Percentiles rank a stretch among this genome's conserved stretches.
These are phyloP conservation scores for Emergomyces pasteurianus DNA, from an alignment of 2,329 filamentous ascomycete species.

Conservation along the genomic window DNA sequence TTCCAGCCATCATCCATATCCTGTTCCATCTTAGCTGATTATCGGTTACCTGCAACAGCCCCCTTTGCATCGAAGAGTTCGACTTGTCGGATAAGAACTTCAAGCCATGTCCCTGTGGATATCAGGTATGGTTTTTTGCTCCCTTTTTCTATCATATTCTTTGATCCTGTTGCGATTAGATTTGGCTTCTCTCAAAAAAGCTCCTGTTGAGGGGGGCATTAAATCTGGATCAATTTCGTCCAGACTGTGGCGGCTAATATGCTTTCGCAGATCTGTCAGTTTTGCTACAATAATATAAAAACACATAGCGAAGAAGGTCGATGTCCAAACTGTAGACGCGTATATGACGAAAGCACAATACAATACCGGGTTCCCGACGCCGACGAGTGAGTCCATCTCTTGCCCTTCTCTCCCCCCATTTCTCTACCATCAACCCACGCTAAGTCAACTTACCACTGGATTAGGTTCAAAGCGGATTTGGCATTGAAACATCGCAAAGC, in stretches of 20 bases:
- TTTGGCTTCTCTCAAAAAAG: slow-evolving; percentile 1
- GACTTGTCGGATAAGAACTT: slow-evolving; percentile 97
- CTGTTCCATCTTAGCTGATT: not conserved
- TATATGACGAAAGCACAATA: slow-evolving; percentile 94
- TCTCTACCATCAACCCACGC: not conserved
- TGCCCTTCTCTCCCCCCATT: slow-evolving; percentile 2
- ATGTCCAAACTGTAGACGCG: slow-evolving; percentile 90
- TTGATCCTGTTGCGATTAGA: not conserved
- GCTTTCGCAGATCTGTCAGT: slow-evolving; percentile 78
- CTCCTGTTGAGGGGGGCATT: not conserved
- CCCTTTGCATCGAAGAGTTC: slow-evolving; percentile 97
- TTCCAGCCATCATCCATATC: not conserved
- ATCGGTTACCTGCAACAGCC: slow-evolving; percentile 42
- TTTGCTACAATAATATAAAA: slow-evolving; percentile 99
- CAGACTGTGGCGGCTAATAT: not conserved
- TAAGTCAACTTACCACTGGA: slow-evolving; percentile 2
- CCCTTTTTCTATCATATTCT: not conserved
- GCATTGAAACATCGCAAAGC: slow-evolving; percentile 77
- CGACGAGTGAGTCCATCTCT: slow-evolving; percentile 63
- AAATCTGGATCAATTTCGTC: not conserved
- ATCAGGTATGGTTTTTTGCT: slow-evolving; percentile 58
- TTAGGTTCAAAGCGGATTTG: slow-evolving; percentile 39
- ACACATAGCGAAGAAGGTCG: slow-evolving; percentile 87
- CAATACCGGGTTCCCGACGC: slow-evolving; percentile 89
- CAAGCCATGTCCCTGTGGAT: slow-evolving; percentile 90